A percentile compares a stretch with the other conserved stretches of the same genome.
phyloP scores from a whole-genome alignment of 495 filamentous ascomycete genomes.

The Penicillium coprophilum region DNA sequence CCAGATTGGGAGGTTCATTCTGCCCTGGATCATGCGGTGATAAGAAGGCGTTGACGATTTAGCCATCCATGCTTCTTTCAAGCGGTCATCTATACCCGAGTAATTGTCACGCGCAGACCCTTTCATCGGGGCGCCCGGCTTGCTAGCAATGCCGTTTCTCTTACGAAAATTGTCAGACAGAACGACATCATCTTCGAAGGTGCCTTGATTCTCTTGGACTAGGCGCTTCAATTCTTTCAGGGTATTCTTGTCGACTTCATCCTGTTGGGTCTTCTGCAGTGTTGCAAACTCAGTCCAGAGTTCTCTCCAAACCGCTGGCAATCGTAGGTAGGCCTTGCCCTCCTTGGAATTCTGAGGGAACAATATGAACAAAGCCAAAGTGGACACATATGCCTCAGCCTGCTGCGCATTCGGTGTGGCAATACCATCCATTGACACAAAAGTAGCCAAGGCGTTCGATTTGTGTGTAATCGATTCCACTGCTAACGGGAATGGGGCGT shows the following conservation, averaged over 20 bases:
- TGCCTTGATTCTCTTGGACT: constrained; percentile 44
- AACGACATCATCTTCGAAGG: constrained; percentile 68
- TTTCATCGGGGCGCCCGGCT: constrained; percentile 42
- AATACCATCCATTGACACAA: constrained; percentile 70
- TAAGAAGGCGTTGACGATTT: constrained; percentile 61
- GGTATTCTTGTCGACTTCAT: constrained; percentile 64
- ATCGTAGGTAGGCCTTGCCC: constrained; percentile 75
- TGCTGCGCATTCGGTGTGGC: constrained; percentile 76
- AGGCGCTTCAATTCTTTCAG: constrained; percentile 53
- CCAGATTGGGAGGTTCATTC: constrained; percentile 86
- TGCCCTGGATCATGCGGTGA: constrained; percentile 48
- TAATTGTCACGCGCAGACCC: constrained; percentile 37
- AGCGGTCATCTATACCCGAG: constrained; percentile 44
- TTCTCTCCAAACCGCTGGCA: constrained; percentile 80
- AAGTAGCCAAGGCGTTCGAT: constrained; percentile 44
- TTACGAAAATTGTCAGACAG: constrained; percentile 64
- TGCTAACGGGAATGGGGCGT: constrained; percentile 44
- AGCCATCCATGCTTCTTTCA: constrained; percentile 67
- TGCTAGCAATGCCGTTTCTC: constrained; percentile 57
- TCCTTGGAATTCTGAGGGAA: constrained; percentile 76
- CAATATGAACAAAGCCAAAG: constrained; percentile 74
- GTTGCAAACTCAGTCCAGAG: constrained; percentile 78
- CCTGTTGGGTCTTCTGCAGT: constrained; percentile 63
- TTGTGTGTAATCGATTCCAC: constrained; percentile 43
- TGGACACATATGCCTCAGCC: constrained; percentile 83